Base-by-base conservation (phyloP, 2,329 filamentous ascomycete species). In the Beauveria caledonica region DNA sequence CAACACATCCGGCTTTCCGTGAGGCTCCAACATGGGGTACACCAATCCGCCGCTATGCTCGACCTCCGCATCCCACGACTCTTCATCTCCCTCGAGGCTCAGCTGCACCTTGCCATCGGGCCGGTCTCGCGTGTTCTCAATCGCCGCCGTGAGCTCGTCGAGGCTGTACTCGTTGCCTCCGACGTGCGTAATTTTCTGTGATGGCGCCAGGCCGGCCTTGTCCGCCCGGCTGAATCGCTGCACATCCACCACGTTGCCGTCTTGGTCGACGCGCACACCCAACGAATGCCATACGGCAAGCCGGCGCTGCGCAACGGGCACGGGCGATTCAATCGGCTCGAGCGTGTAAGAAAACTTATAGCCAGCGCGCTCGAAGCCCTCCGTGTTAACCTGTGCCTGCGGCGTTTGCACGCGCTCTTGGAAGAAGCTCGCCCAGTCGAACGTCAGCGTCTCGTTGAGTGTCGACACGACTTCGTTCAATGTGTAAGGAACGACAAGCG, bases 91-190 rank as follows among this genome's bases (percentile, higher is more conserved):
- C n/a, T 19, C 11, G 17, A 52, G 25, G 11, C 27, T 33, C 33
- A 60, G 5, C 21, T 13, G 25, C 46, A 52, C 49, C 25, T 39
- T 36, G 25, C 39, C 33, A 9, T 50, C 21, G 1, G 11, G n/a
- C 7, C 46, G 39, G 8, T 39, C 36, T 25, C 36, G 78, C 60
- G 45, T 84, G 79, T 46, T 10, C 19, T 17, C 25, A 46, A 52
- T 52, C 13, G 54, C 45, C 15, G 29, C 21, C 19, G 58, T 33
- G 6, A 61, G 40, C 39, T n/a, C 29, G 9, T 61, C 49, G 21
- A 61, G 23, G 27, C 53, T 56, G 36, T 49, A 61, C 45, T 40
- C 11, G 19, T 42, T 19, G 23, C 48, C 61, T 11, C 40, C 42
- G 40, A 63, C 49, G 11, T 40, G 29, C 17, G 48, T 48, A 11